Conservation (phyloP, 495 filamentous ascomycete genomes). For the Aspergillus biplanus region DNA sequence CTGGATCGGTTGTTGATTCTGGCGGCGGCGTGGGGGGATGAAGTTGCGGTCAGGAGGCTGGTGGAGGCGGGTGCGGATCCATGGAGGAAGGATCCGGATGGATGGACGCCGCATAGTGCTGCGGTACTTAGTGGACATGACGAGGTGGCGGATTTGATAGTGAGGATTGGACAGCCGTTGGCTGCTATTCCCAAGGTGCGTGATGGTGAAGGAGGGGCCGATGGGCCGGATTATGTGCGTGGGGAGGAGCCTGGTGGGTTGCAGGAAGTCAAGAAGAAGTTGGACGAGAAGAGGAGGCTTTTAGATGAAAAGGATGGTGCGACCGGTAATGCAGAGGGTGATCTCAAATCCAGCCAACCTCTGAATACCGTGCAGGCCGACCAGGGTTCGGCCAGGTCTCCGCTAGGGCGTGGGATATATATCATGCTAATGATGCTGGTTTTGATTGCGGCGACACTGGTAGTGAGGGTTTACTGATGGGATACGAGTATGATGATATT, state of each 20-base stretch:
- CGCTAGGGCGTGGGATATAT: not conserved
- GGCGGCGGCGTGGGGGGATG: constrained; percentile 5
- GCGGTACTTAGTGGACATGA: constrained; percentile 1
- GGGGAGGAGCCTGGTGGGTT: not conserved
- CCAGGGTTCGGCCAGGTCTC: not conserved
- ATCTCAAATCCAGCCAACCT: not conserved
- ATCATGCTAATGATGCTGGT: not conserved
- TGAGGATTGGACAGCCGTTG: constrained; percentile 1
- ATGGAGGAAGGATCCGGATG: not conserved
- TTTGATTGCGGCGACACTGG: not conserved
- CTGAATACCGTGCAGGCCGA: not conserved
- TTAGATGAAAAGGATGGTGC: too few species aligned
- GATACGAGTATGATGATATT: too few species aligned
- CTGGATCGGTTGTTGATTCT: not conserved
- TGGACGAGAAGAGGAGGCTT: too few species aligned
- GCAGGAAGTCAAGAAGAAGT: not conserved
- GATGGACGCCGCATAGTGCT: constrained; percentile 9
- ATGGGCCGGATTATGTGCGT: not conserved
- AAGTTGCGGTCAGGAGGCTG: not conserved
- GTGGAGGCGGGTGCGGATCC: constrained; percentile 8
- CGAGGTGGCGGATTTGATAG: constrained; percentile 10
- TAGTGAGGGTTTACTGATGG: too few species aligned
- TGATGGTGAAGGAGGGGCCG: not conserved
- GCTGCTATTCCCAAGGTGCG: not conserved
- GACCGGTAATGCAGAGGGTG: too few species aligned